These are phyloP conservation scores for Effrenium voratum DNA, from an alignment of 73 alveolate species.

Conservation along the genomic window DNA sequence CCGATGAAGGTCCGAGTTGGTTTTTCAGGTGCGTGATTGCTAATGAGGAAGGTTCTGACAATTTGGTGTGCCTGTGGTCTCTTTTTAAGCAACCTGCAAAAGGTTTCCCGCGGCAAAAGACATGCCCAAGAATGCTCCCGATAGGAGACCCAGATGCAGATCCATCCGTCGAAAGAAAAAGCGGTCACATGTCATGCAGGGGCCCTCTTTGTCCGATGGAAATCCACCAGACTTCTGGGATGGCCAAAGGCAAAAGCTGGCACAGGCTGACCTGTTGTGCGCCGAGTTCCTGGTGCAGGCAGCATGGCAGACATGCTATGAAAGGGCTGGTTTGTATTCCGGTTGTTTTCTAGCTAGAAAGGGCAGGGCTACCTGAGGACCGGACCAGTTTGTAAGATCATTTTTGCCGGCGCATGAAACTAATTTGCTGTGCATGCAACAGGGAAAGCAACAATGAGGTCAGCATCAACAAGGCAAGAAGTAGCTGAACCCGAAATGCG, in stretches of 20 bases:
- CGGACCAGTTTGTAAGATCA: neutral
- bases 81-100: neutral
- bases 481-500: no score
- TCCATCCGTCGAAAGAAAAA: neutral
- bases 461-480: no score
- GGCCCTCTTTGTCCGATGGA: neutral
- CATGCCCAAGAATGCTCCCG: neutral
- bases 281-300: conserved; percentile 89
- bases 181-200: neutral
- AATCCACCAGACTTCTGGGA: neutral
- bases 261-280: conserved; percentile 64
- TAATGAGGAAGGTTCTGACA: no score
- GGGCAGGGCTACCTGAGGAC: neutral
- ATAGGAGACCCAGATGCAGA: neutral
- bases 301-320: neutral
- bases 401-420: neutral
- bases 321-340: neutral
- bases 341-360: neutral
- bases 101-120: neutral
- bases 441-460: no score
- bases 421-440: no score
- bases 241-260: neutral
- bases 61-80: no score
- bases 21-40: no score
- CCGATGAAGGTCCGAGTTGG: no score